Percentiles rank a stretch among this genome's conserved stretches.
These are phyloP conservation scores for Calonectria montana DNA, from an alignment of 2,329 filamentous ascomycete genomes.

Conservation along the genomic window DNA sequence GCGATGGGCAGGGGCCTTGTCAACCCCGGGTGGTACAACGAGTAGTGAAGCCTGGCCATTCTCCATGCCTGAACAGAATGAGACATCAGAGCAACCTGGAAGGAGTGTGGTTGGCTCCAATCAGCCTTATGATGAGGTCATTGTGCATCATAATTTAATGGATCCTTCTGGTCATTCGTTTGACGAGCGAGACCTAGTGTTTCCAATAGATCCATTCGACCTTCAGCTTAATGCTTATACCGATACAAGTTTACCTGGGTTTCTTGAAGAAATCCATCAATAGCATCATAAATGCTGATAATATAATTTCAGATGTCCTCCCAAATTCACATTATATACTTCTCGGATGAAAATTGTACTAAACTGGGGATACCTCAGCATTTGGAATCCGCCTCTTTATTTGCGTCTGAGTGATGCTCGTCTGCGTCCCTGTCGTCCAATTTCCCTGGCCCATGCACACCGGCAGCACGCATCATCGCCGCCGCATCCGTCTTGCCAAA, in stretches of 20 bases:
- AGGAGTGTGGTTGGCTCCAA: background rate
- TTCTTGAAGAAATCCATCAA: background rate
- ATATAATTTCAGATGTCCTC: background rate
- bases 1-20: rapidly evolving
- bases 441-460: background rate
- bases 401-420: background rate
- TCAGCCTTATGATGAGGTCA: background rate
- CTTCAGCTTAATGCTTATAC: constrained; percentile 33
- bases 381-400: background rate
- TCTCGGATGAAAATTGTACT: too few species aligned
- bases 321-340: too few species aligned
- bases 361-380: background rate
- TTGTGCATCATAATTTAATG: constrained; percentile 24
- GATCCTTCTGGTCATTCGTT: constrained; percentile 11
- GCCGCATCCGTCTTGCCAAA: constrained; percentile 30
- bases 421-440: background rate
- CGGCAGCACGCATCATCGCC: constrained; percentile 23
- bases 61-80: background rate
- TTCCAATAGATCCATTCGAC: constrained; percentile 32
- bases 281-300: background rate
- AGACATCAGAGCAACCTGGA: background rate
- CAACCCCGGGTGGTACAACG: background rate
- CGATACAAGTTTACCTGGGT: constrained; percentile 7
- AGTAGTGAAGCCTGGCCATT: constrained; percentile 25
- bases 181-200: constrained; percentile 10